Conservation (phyloP, 345 rosid species). For the Corymbia maculata region DNA sequence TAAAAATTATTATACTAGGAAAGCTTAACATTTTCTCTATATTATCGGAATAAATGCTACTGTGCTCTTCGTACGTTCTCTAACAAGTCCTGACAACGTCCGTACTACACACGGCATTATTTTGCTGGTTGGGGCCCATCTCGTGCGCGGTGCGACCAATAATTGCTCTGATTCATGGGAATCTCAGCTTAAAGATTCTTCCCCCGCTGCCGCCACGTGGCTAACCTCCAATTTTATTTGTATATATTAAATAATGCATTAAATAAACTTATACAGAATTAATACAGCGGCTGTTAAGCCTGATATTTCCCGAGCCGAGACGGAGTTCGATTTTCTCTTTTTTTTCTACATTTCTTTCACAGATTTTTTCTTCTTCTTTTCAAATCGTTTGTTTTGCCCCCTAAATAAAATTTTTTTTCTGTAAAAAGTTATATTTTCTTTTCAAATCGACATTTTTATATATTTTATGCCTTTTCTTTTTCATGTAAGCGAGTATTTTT, state of each 20-base stretch:
- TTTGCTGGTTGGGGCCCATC: background rate
- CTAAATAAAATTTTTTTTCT: background rate
- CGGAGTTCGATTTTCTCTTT: background rate
- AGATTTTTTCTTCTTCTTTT: background rate
- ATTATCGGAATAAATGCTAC: background rate
- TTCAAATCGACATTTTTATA: background rate
- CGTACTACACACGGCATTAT: background rate
- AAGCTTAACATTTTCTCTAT: background rate
- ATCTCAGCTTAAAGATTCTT: background rate
- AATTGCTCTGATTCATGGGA: background rate
- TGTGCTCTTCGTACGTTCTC: background rate
- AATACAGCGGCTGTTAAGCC: background rate
- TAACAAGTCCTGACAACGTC: background rate
- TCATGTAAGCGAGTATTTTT: background rate
- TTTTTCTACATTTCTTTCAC: background rate
- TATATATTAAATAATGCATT: background rate
- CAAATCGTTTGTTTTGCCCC: background rate
- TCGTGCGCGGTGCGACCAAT: background rate
- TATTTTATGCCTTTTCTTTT: background rate
- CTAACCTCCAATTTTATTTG: background rate
- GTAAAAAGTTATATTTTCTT: background rate
- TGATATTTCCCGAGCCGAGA: background rate
- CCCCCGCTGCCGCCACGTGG: background rate
- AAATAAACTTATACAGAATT: background rate
- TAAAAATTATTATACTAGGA: no score